Percentiles rank a stretch among this genome's conserved stretches.
phyloP scores from a whole-genome alignment of 2,329 filamentous ascomycete species.

The Cladobotryum protrusum region DNA sequence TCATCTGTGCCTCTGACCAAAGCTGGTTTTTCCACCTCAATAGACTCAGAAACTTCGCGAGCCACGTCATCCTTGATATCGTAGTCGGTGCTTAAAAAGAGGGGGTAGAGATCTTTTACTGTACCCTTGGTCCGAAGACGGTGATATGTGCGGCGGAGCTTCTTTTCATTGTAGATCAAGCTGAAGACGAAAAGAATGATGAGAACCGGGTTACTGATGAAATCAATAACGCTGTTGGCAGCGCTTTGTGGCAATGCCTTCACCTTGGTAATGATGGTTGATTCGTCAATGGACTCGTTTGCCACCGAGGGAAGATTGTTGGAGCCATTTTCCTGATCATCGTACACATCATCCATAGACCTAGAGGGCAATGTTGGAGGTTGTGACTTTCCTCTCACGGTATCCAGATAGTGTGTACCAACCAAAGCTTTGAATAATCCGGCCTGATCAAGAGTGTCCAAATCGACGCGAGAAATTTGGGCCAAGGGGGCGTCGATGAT shows the following conservation, averaged over 20 bases:
- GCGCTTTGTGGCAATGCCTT: constrained; percentile 46
- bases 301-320: constrained; percentile 21
- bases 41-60: background rate
- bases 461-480: constrained; percentile 39
- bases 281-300: constrained; percentile 27
- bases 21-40: background rate
- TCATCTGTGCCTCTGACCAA: background rate
- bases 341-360: constrained; percentile 21
- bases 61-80: background rate
- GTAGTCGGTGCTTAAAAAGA: background rate
- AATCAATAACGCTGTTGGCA: constrained; percentile 45
- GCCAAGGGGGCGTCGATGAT: constrained; percentile 61
- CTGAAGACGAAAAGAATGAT: constrained; percentile 39
- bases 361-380: constrained; percentile 32
- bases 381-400: constrained; percentile 26
- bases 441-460: constrained; percentile 33
- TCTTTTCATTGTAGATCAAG: constrained; percentile 40
- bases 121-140: constrained; percentile 25
- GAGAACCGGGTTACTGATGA: constrained; percentile 50
- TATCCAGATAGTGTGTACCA: constrained; percentile 63
- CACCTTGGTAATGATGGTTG: constrained; percentile 44
- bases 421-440: constrained; percentile 58
- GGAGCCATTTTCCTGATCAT: constrained; percentile 30
- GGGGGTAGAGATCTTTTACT: constrained; percentile 18
- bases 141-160: constrained; percentile 35